phyloP scores from a whole-genome alignment of 2,329 filamentous ascomycete genomes.

The Monilinia vaccinii-corymbosi region DNA sequence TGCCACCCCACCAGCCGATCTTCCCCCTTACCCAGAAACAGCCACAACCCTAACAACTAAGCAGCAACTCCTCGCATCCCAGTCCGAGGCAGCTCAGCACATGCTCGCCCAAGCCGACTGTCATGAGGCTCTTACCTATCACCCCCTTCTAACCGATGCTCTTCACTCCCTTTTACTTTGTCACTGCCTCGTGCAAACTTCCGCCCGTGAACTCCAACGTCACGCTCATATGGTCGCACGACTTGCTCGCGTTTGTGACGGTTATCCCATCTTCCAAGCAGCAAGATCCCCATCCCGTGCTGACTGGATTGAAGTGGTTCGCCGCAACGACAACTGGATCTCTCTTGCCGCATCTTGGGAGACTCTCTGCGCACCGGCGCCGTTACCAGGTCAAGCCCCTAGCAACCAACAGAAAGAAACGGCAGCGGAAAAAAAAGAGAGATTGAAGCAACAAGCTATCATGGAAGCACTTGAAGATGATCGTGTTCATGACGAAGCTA shows the following conservation, averaged over 20 bases:
- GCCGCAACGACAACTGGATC: constrained; percentile 61
- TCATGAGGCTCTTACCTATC: constrained; percentile 65
- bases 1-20: constrained; percentile 52
- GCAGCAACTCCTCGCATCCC: constrained; percentile 26
- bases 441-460: constrained; percentile 55
- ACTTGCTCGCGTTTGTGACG: constrained; percentile 63
- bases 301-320: constrained; percentile 72
- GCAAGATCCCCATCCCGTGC: constrained; percentile 62
- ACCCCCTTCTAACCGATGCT: constrained; percentile 70
- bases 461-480: constrained; percentile 60
- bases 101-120: constrained; percentile 35
- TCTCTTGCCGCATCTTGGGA: constrained; percentile 60
- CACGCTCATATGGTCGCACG: constrained; percentile 77
- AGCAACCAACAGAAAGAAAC: constrained; percentile 34
- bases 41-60: constrained; percentile 27
- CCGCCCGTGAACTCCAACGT: constrained; percentile 64
- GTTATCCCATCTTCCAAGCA: constrained; percentile 71
- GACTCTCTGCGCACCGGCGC: constrained; percentile 53
- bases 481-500: constrained; percentile 56
- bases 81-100: constrained; percentile 26
- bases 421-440: constrained; percentile 47
- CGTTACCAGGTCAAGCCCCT: constrained; percentile 35
- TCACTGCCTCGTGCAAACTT: constrained; percentile 72
- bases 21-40: constrained; percentile 57
- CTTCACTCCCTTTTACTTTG: constrained; percentile 70